These are phyloP conservation scores for Auricularia cornea DNA, from an alignment of 768 basidiomycete species.

Conservation along the genomic window DNA sequence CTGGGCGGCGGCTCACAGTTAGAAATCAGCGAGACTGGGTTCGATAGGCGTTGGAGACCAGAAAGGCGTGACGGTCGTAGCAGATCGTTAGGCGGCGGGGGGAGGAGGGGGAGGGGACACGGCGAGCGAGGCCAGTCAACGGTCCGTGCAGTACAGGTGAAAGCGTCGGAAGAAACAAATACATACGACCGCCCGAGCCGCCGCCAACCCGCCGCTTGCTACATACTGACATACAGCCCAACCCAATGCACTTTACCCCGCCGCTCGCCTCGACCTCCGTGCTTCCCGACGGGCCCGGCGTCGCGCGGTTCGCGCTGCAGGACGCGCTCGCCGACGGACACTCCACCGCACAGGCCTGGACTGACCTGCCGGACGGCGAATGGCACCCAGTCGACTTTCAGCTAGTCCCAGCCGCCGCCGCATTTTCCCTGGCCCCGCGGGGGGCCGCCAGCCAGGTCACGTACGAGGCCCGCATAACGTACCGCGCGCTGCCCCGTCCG, in stretches of 20 bases:
- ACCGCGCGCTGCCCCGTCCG: background rate
- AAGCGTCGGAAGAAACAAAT: background rate
- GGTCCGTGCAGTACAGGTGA: background rate
- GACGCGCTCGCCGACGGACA: background rate
- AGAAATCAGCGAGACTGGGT: background rate
- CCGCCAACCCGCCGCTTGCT: no score
- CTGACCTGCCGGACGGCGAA: background rate
- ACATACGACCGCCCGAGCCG: no score
- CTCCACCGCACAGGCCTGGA: background rate
- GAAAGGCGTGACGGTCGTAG: conserved; percentile 1
- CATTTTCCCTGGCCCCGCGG: background rate
- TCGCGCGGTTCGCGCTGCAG: background rate
- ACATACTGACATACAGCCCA: no score
- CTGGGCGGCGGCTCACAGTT: background rate
- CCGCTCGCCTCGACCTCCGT: background rate
- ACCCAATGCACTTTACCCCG: background rate
- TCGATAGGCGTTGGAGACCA: background rate
- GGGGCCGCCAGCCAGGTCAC: background rate
- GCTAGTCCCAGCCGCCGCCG: background rate
- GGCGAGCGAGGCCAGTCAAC: background rate
- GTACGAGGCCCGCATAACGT: background rate
- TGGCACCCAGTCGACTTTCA: background rate
- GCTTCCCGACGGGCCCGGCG: background rate
- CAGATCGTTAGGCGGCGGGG: background rate
- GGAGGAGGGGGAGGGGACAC: background rate